phyloP scores from a whole-genome alignment of 352 stramenopile genomes.

The Phytophthora megakarya region DNA sequence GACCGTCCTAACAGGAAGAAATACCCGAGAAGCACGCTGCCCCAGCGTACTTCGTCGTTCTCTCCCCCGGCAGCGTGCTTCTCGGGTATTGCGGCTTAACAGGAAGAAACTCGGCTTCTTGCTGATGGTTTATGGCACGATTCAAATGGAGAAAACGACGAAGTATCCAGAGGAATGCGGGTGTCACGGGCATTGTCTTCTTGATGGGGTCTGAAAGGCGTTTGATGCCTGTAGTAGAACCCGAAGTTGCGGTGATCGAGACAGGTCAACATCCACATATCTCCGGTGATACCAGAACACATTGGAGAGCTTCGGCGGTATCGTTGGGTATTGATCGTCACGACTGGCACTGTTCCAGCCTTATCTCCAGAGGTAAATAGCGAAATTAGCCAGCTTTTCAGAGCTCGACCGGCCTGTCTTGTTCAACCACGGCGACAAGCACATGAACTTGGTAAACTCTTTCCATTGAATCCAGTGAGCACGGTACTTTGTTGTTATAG shows the following conservation, averaged over 20 bases:
- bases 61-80: no score
- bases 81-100: no score
- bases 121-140: no score
- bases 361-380: background rate
- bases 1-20: conserved; percentile 31
- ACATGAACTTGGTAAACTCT: conserved; percentile 8
- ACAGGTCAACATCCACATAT: background rate
- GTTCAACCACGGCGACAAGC: conserved; percentile 14
- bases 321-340: background rate
- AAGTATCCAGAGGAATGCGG: no score
- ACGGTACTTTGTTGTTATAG: conserved; percentile 20
- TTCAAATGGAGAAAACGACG: no score
- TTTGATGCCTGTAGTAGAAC: background rate
- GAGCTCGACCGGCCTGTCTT: background rate
- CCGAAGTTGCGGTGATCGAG: background rate
- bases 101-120: no score
- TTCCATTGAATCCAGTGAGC: conserved; percentile 19
- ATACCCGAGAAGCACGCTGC: conserved; percentile 22
- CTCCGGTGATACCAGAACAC: background rate
- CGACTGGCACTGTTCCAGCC: background rate
- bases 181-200: no score
- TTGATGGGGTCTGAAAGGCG: no score
- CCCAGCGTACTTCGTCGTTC: conserved; percentile 28
- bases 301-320: background rate
- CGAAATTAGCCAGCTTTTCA: conserved; percentile 1